These are phyloP conservation scores for Colletotrichum phormii DNA, from an alignment of 2,329 filamentous ascomycete species.

Conservation along the genomic window DNA sequence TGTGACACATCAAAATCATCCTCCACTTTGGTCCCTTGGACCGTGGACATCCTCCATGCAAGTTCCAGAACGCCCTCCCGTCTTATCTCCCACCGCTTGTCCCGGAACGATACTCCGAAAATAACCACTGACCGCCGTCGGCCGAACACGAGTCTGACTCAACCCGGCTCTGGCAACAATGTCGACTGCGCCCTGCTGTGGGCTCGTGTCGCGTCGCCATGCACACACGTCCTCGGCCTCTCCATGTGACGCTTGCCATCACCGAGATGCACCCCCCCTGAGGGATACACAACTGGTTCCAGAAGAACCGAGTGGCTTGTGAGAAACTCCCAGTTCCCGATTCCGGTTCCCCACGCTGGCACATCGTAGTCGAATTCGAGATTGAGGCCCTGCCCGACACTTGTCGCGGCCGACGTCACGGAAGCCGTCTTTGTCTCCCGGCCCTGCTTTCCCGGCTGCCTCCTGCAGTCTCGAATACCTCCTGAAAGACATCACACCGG, in stretches of 20 bases:
- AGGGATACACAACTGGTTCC: background rate
- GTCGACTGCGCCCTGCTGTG: constrained; percentile 35
- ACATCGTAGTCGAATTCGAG: constrained; percentile 1
- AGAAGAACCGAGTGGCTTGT: background rate
- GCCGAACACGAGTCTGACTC: constrained; percentile 33
- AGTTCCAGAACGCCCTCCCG: constrained; percentile 24
- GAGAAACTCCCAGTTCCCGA: background rate
- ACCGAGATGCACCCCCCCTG: constrained; percentile 9
- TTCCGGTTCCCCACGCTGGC: constrained; percentile 3
- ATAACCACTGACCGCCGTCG: constrained; percentile 30
- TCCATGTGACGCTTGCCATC: constrained; percentile 31
- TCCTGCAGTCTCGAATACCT: constrained; percentile 21
- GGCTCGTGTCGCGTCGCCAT: constrained; percentile 18
- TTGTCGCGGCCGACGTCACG: constrained; percentile 33
- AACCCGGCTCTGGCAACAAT: constrained; percentile 5
- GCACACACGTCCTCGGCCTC: constrained; percentile 19
- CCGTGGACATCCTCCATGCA: background rate
- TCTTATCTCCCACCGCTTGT: constrained; percentile 23
- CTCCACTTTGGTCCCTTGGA: background rate
- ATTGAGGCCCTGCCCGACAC: constrained; percentile 8
- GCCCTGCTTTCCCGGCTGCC: constrained; percentile 11
- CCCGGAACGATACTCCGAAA: constrained; percentile 31
- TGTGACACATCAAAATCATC: constrained; percentile 16
- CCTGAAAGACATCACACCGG: constrained; percentile 6
- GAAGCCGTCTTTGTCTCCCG: constrained; percentile 21